phyloP scores from a whole-genome alignment of 2,329 filamentous ascomycete species.

The Corynespora cassiicola region DNA sequence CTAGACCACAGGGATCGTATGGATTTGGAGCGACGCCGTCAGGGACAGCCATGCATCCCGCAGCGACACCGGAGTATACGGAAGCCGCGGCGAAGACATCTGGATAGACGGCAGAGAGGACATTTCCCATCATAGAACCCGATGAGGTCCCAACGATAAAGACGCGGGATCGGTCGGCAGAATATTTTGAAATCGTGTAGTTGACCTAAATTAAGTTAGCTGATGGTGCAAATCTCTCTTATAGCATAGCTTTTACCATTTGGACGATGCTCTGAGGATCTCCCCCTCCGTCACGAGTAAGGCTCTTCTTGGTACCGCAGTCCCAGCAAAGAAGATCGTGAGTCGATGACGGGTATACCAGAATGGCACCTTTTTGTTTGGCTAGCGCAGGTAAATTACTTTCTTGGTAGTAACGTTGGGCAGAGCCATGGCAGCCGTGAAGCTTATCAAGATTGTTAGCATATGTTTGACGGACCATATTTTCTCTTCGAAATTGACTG shows the following conservation, averaged over 20 bases:
- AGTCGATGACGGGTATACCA: background rate
- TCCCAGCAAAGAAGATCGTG: too few relatives aligned
- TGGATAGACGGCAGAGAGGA: constrained; percentile 18
- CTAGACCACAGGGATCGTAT: constrained; percentile 6
- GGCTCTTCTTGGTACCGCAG: constrained; percentile 57
- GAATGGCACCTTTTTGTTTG: background rate
- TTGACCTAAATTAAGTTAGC: constrained; percentile 45
- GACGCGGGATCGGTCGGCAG: constrained; percentile 56
- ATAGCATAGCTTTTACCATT: constrained; percentile 49
- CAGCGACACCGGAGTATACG: constrained; percentile 17
- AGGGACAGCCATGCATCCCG: constrained; percentile 20
- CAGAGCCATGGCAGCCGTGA: too few relatives aligned
- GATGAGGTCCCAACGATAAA: constrained; percentile 57
- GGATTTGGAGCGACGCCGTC: constrained; percentile 3
- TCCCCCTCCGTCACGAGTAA: constrained; percentile 62
- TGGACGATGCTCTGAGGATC: constrained; percentile 61
- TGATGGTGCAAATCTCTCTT: background rate
- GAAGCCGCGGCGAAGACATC: constrained; percentile 16
- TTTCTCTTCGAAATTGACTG: too few relatives aligned
- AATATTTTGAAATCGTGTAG: constrained; percentile 58
- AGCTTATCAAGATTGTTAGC: too few relatives aligned
- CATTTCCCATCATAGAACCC: constrained; percentile 21
- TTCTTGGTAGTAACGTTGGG: too few relatives aligned
- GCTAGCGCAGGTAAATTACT: too few relatives aligned
- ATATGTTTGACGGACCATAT: too few relatives aligned